A percentile compares a stretch with the other conserved stretches of the same genome.
Evolutionary conservation across 2,329 filamentous ascomycete genomes (phyloP).

Genomic region (Nigrospora sphaerica): DNA sequence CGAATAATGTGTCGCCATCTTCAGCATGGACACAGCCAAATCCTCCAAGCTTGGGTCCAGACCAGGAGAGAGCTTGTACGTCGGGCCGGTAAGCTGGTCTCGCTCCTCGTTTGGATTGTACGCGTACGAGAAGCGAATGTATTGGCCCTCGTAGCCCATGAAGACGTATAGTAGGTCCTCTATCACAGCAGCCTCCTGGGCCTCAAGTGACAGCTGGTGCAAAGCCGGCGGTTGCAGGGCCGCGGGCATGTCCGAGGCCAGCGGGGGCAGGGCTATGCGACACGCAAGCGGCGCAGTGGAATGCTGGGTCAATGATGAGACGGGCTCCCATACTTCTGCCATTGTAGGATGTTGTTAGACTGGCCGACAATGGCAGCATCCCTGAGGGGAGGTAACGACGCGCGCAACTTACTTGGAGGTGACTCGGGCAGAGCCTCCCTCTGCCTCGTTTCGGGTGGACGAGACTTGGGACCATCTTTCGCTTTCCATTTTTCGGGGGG

Average conservation of each 20-base stretch:
- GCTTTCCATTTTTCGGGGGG: constrained; percentile 23
- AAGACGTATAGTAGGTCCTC: constrained; percentile 92
- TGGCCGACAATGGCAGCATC: constrained; percentile 13
- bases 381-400: background rate
- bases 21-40: constrained; percentile 80
- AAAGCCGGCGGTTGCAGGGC: constrained; percentile 62
- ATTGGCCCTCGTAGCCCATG: constrained; percentile 98
- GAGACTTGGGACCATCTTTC: constrained; percentile 34
- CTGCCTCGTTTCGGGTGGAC: constrained; percentile 34
- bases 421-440: constrained; percentile 40
- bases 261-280: constrained; percentile 56
- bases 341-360: constrained; percentile 12
- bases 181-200: constrained; percentile 79
- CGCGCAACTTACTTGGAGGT: constrained; percentile 36
- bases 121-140: constrained; percentile 75
- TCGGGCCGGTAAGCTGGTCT: constrained; percentile 75
- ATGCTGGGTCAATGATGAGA: constrained; percentile 64
- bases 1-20: constrained; percentile 88
- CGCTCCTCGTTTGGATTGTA: constrained; percentile 84
- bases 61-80: constrained; percentile 71
- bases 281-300: constrained; percentile 45
- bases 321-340: constrained; percentile 65
- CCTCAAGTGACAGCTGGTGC: constrained; percentile 64
- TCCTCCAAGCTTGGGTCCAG: constrained; percentile 89
- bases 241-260: constrained; percentile 67